Conservation (phyloP, 768 basidiomycete genomes). For the Tulasnella sp. region DNA sequence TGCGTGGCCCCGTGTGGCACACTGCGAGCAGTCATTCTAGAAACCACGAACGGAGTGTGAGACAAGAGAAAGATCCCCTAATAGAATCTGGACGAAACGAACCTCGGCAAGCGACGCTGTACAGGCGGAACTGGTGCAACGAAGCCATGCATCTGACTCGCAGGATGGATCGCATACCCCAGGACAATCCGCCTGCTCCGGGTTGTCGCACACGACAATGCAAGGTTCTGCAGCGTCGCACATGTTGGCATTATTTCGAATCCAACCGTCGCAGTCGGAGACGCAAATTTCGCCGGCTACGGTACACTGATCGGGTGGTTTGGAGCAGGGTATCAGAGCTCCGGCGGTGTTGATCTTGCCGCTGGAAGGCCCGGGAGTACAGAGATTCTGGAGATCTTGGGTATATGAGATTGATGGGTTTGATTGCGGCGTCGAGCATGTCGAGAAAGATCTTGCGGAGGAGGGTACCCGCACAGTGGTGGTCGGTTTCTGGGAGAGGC, state of each 20-base stretch:
- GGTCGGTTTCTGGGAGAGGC: background rate
- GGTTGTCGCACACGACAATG: slow-evolving; percentile 7
- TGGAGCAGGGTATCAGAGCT: background rate
- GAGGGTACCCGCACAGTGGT: slow-evolving; percentile 1
- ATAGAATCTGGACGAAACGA: background rate
- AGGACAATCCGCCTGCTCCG: background rate
- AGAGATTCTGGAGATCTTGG: background rate
- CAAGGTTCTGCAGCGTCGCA: background rate
- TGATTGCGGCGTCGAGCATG: too few species aligned
- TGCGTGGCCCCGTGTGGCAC: background rate
- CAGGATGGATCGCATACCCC: slow-evolving; percentile 1
- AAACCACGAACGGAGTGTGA: background rate
- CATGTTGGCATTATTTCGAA: background rate
- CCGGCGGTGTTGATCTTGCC: background rate
- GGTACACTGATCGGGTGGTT: slow-evolving; percentile 4
- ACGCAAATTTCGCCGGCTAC: background rate
- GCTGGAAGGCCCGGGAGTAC: background rate
- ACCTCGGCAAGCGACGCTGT: background rate
- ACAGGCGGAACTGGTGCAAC: background rate
- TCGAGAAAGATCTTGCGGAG: too few species aligned
- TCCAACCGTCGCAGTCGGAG: slow-evolving; percentile 5
- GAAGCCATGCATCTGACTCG: background rate
- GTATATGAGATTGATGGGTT: too few species aligned
- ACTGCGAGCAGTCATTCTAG: background rate
- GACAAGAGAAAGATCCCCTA: background rate